These are phyloP conservation scores for Salvia miltiorrhiza DNA, from an alignment of 257 asterid species.

Conservation along the genomic window DNA sequence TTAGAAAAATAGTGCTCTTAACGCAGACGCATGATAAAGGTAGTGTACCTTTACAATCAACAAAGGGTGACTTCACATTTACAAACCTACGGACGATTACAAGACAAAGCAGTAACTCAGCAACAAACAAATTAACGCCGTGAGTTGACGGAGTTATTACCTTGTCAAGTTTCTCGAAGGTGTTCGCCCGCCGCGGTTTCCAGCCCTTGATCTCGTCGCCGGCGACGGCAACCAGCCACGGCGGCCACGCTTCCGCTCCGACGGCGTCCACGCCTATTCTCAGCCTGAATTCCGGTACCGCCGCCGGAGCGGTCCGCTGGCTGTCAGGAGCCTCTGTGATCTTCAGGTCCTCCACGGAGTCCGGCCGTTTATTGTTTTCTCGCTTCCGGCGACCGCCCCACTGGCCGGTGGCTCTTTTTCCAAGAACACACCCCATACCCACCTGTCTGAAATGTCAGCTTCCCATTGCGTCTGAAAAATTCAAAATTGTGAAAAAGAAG, in stretches of 20 bases:
- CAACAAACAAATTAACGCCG: neutral
- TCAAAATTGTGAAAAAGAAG: neutral
- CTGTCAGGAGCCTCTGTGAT: conserved; percentile 24
- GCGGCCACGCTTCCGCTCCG: conserved; percentile 65
- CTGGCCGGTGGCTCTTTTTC: conserved; percentile 32
- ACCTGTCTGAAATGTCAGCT: conserved; percentile 1
- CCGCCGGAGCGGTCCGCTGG: conserved; percentile 14
- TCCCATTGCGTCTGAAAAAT: conserved; percentile 14
- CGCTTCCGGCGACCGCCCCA: conserved; percentile 24
- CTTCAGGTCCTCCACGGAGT: conserved; percentile 27
- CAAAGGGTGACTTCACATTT: conserved; percentile 3
- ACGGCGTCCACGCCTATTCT: conserved; percentile 23
- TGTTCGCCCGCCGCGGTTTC: conserved; percentile 85
- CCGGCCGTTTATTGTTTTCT: conserved; percentile 7
- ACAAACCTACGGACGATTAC: neutral
- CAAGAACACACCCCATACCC: conserved; percentile 62
- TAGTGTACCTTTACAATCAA: conserved; percentile 18
- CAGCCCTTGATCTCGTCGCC: conserved; percentile 78
- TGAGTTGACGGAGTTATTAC: conserved; percentile 26
- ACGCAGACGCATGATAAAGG: neutral
- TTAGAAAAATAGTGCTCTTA: neutral
- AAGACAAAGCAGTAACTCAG: neutral
- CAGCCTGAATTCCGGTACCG: conserved; percentile 34
- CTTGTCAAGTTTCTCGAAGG: conserved; percentile 87
- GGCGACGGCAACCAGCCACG: conserved; percentile 76